These are phyloP conservation scores for Aspergillus olivimuriae DNA, from an alignment of 495 filamentous ascomycete genomes.

Conservation along the genomic window DNA sequence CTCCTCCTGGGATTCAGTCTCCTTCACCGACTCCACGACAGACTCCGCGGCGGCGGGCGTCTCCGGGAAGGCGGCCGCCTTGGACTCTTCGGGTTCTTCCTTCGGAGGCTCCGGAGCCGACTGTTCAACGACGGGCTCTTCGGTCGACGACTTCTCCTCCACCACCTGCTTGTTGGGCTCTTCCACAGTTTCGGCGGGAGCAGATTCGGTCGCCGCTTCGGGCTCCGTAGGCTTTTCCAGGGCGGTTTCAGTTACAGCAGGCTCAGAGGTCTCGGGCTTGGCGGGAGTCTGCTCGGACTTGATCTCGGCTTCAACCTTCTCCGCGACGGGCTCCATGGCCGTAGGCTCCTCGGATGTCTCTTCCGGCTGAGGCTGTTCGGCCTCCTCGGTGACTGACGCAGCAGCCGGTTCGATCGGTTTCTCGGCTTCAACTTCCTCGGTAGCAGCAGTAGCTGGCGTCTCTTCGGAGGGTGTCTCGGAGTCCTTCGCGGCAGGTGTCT, in stretches of 20 bases:
- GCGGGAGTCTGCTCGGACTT: neutral
- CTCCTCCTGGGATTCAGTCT: neutral
- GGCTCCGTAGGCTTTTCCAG: neutral
- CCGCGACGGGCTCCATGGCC: conserved; percentile 6
- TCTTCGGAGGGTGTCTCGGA: conserved; percentile 1
- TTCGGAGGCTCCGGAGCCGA: neutral
- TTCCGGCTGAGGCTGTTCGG: conserved; percentile 10
- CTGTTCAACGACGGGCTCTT: conserved; percentile 9
- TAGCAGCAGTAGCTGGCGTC: conserved; percentile 4
- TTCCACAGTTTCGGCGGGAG: conserved; percentile 1
- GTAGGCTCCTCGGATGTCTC: conserved; percentile 2
- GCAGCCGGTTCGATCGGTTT: neutral
- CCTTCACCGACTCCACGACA: neutral
- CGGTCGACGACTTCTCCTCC: conserved; percentile 9
- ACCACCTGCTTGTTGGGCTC: conserved; percentile 6
- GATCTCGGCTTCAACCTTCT: conserved; percentile 10
- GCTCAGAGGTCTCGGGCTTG: conserved; percentile 2
- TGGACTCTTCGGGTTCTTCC: no score
- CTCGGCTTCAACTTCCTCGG: conserved; percentile 2
- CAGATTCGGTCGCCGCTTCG: neutral
- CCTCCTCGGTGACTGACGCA: neutral
- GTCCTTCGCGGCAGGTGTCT: neutral
- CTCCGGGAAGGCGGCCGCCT: neutral
- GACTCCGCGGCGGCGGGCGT: neutral
- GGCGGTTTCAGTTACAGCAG: conserved; percentile 1